Conservation (phyloP, 352 stramenopile genomes). For the Phytophthora litchii region DNA sequence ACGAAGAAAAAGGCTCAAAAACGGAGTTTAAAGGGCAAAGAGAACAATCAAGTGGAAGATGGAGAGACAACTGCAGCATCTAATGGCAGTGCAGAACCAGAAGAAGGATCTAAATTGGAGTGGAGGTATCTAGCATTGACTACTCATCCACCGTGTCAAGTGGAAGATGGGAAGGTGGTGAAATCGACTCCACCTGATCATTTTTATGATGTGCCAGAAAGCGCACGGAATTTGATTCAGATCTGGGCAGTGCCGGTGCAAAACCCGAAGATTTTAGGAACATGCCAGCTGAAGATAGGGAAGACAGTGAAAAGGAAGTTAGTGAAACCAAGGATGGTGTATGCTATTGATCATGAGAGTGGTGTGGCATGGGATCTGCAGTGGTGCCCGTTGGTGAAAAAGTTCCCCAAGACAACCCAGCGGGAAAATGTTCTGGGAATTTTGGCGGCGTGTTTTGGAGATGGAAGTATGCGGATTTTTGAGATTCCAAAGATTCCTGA, state of each 20-base stretch:
- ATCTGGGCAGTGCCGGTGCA: conserved; percentile 77
- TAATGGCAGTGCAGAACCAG: conserved; percentile 9
- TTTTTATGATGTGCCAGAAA: conserved; percentile 70
- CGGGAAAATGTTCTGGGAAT: conserved; percentile 52
- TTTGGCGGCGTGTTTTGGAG: conserved; percentile 75
- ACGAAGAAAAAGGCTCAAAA: conserved; percentile 6
- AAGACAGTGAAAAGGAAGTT: conserved; percentile 1
- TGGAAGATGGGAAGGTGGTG: conserved; percentile 61
- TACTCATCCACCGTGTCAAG: conserved; percentile 72
- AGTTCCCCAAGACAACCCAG: conserved; percentile 35
- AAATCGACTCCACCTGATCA: conserved; percentile 75
- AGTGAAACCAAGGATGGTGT: conserved; percentile 62
- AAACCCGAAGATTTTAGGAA: conserved; percentile 3
- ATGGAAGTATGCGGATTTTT: conserved; percentile 77
- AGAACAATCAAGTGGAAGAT: conserved; percentile 38
- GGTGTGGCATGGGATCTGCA: conserved; percentile 84
- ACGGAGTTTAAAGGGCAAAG: conserved; percentile 32
- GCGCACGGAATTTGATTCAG: conserved; percentile 64
- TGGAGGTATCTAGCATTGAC: conserved; percentile 71
- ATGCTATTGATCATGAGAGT: conserved; percentile 76
- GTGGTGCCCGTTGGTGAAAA: conserved; percentile 63
- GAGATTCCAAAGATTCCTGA: conserved; percentile 54
- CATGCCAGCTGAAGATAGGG: neutral
- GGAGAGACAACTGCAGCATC: conserved; percentile 15
- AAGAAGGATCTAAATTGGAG: conserved; percentile 17